A percentile compares a stretch with the other conserved stretches of the same genome.
Conservation (phyloP, 441 rosid genomes). For the Adansonia grandidieri region DNA sequence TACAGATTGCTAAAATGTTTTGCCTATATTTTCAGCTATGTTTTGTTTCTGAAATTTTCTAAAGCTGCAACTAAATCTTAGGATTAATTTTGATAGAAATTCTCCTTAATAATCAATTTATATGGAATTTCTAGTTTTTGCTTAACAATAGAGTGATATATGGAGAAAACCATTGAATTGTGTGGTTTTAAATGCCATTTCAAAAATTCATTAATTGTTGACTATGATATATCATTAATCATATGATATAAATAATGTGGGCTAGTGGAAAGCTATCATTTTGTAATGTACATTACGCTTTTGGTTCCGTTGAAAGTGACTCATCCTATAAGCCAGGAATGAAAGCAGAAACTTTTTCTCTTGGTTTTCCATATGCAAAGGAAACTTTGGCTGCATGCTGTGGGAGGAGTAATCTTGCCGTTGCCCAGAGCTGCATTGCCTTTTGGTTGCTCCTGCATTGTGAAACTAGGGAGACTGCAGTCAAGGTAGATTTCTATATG, state of each 20-base stretch:
- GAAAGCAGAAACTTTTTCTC: constrained; percentile 31
- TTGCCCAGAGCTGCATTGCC: constrained; percentile 35
- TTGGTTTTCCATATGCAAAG: constrained; percentile 30
- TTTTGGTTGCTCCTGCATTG: constrained; percentile 42
- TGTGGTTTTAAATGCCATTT: neutral
- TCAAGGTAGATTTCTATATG: constrained; percentile 46
- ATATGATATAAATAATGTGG: constrained; percentile 33
- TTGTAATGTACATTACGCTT: constrained; percentile 37
- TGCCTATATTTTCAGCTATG: neutral
- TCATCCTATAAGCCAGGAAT: constrained; percentile 35
- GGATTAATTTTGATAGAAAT: neutral
- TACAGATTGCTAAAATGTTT: neutral
- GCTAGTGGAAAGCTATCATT: constrained; percentile 41
- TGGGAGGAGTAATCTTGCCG: constrained; percentile 34
- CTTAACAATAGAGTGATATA: neutral
- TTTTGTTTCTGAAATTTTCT: neutral
- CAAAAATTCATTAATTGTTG: neutral
- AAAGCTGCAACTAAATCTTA: neutral
- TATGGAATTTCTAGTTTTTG: neutral
- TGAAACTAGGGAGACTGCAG: constrained; percentile 36
- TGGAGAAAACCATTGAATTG: neutral
- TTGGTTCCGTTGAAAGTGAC: constrained; percentile 40
- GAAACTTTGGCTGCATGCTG: constrained; percentile 36
- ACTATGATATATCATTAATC: neutral
- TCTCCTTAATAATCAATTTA: neutral